A percentile compares a stretch with the other conserved stretches of the same genome.
phyloP scores from a whole-genome alignment of 257 asterid species.

The Solanum boliviense region DNA sequence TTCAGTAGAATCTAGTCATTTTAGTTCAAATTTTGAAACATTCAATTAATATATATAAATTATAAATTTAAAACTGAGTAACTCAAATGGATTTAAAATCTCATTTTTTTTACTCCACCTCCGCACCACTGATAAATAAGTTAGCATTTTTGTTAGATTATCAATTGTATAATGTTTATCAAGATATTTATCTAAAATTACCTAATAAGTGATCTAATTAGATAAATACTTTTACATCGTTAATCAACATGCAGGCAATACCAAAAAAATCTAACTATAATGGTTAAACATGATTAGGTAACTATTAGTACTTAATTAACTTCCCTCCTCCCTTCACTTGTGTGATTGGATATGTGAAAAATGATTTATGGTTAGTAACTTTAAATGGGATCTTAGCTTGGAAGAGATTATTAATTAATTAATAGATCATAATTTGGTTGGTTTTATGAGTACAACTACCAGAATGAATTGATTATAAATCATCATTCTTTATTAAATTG shows the following conservation, averaged over 20 bases:
- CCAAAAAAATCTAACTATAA: not conserved
- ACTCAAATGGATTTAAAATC: not conserved
- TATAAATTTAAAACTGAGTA: not conserved
- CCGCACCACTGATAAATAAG: not conserved
- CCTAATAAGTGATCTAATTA: not conserved
- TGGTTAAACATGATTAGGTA: not conserved
- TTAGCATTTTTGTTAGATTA: not conserved
- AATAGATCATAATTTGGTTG: not conserved
- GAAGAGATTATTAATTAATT: not conserved
- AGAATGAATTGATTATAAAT: not conserved
- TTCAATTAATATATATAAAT: not conserved
- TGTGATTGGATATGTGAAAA: not conserved
- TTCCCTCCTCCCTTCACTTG: not conserved
- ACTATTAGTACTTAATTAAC: not conserved
- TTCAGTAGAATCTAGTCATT: not conserved
- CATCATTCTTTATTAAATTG: not conserved
- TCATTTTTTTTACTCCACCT: not conserved
- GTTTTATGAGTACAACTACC: not conserved
- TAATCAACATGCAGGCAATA: not conserved
- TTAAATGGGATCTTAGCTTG: not conserved
- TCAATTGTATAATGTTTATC: not conserved
- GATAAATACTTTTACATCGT: not conserved
- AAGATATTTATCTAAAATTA: not conserved
- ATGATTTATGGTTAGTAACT: not conserved
- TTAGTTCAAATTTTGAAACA: not conserved